These are phyloP conservation scores for Beauveria caledonica DNA, from an alignment of 2,329 filamentous ascomycete genomes.

Conservation along the genomic window DNA sequence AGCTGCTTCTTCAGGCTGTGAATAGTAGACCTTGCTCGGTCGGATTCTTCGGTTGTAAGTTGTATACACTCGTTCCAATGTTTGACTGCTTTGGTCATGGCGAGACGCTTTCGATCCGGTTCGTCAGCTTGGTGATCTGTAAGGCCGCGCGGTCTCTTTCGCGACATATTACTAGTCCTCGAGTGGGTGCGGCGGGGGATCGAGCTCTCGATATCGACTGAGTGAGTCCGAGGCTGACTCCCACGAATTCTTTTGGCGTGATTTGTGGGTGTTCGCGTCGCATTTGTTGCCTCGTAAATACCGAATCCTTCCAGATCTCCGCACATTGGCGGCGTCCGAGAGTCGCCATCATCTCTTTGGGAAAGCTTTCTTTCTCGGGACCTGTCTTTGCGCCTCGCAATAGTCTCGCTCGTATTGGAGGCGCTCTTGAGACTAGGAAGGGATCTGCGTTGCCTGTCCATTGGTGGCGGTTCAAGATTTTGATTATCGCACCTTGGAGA, in stretches of 20 bases:
- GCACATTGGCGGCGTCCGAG: not conserved
- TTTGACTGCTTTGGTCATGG: constrained; percentile 15
- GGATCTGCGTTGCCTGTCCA: not conserved
- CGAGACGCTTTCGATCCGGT: constrained; percentile 7
- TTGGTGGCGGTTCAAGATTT: not conserved
- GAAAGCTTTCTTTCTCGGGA: too few relatives aligned
- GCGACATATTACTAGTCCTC: constrained; percentile 5
- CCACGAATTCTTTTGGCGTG: not conserved
- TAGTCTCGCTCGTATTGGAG: not conserved
- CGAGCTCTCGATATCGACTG: not conserved
- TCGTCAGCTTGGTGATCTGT: not conserved
- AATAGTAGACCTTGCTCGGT: constrained; percentile 12
- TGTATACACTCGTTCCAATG: constrained; percentile 14
- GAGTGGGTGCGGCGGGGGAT: not conserved
- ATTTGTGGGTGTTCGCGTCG: not conserved
- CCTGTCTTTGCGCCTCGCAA: too few relatives aligned
- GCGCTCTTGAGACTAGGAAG: not conserved
- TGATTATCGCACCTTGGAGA: not conserved
- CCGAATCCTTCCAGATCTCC: constrained; percentile 7
- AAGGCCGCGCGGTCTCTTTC: not conserved
- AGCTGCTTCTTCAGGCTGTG: constrained; percentile 4
- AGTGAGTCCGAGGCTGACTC: not conserved
- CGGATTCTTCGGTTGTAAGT: constrained; percentile 1
- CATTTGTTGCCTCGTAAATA: not conserved
- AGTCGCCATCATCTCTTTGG: not conserved